Evolutionary conservation across 140 eudicot genomes (phyloP).

Genomic region (Erigeron philadelphicus): DNA sequence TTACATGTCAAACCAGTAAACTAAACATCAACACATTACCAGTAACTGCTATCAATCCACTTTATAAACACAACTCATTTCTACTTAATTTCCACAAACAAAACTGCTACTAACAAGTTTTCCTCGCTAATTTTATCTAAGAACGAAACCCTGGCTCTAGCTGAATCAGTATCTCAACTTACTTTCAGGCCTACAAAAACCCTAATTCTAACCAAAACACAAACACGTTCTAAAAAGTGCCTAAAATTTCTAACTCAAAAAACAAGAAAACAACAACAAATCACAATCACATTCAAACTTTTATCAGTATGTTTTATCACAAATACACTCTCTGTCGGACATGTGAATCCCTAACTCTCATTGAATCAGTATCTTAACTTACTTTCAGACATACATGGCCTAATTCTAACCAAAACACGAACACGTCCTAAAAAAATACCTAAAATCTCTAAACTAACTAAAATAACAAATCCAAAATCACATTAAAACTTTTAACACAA

Average conservation of each 20-base stretch:
- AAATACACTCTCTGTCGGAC: too few relatives aligned
- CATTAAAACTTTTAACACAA: too few relatives aligned
- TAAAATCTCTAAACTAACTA: too few relatives aligned
- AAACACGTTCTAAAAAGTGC: background rate
- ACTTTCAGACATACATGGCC: too few relatives aligned
- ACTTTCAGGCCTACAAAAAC: background rate
- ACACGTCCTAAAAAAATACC: too few relatives aligned
- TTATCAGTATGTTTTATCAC: too few relatives aligned
- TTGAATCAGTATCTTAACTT: background rate
- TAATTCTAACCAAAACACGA: too few relatives aligned
- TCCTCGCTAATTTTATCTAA: background rate
- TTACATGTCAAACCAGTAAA: background rate
- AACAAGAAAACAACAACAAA: too few relatives aligned
- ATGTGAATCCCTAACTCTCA: conserved; percentile 20
- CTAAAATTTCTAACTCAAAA: background rate
- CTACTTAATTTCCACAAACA: conserved; percentile 3
- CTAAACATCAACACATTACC: conserved; percentile 7
- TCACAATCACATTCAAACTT: too few relatives aligned
- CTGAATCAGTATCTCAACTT: background rate
- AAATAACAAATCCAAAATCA: too few relatives aligned
- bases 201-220: background rate
- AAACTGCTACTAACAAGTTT: background rate
- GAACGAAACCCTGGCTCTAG: conserved; percentile 22
- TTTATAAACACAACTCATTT: background rate
- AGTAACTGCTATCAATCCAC: background rate